Conservation (phyloP, 2,329 filamentous ascomycete species). For the Chaetomium olivaceum region DNA sequence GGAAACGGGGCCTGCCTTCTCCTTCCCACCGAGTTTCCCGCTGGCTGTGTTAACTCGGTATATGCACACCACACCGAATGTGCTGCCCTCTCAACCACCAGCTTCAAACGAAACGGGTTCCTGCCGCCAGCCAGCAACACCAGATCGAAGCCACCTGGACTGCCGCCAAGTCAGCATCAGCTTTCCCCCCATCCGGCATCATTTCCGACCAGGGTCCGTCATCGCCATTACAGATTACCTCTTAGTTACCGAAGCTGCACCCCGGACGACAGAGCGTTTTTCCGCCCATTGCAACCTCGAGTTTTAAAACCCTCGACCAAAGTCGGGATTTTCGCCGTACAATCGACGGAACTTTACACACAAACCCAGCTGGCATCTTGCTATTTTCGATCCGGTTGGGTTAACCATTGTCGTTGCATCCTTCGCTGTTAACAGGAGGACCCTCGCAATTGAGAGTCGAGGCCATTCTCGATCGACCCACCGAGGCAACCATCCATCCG, state of each 20-base stretch:
- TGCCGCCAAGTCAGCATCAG: neutral
- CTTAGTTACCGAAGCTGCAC: neutral
- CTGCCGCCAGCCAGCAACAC: neutral
- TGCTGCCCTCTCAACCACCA: neutral
- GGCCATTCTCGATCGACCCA: neutral
- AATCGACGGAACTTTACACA: neutral
- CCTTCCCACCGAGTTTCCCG: slow-evolving; percentile 6
- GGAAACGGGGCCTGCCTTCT: slow-evolving; percentile 2
- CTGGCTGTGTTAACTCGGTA: no score
- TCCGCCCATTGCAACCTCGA: neutral
- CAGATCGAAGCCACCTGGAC: neutral
- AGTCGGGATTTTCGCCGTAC: neutral
- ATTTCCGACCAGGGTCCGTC: neutral
- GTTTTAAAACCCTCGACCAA: neutral
- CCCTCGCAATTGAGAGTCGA: slow-evolving; percentile 15
- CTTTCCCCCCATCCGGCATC: neutral
- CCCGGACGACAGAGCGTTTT: neutral
- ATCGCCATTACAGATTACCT: neutral
- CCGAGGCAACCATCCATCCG: slow-evolving; percentile 6
- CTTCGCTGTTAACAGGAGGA: neutral
- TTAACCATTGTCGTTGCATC: slow-evolving; percentile 9
- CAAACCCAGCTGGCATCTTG: neutral
- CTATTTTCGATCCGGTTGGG: slow-evolving; percentile 13
- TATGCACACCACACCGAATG: neutral
- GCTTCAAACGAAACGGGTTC: neutral